Evolutionary conservation across 140 eudicot genomes (phyloP), one percentile per base, ranked within the genome.

Genomic region (Oenanthe javanica): DNA sequence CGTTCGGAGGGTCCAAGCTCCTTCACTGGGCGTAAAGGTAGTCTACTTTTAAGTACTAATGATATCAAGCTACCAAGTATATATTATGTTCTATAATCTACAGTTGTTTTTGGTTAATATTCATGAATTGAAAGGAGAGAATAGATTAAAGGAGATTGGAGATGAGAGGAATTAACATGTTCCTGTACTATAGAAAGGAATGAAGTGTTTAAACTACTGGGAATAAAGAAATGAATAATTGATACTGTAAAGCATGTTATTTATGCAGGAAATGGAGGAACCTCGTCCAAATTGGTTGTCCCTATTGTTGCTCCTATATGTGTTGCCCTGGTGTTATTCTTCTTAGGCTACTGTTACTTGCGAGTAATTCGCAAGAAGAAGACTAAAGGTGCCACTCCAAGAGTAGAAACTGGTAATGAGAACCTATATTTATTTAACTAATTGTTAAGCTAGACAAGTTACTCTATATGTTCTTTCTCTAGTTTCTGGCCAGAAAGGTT

Each of bases 181-280:
- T n/a, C 38, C n/a, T 48, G 9, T n/a, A 63, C 36, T n/a, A n/a
- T 21, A 2, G 40, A 27, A 31, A 64, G 38, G 72, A 27, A 0
- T 25, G 42, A 25, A 66, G 9, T 55, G 6, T 55, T 55, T 4
- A 55, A 55, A 54, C 91, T 7, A 59, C 21, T 11, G 1, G 12
- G 2, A 31, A 31, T 13, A 5, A 42, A 31, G 23, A 46, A 27
- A 9, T 38, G 0, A 12, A 27, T 2, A 10, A 25, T 5, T 67
- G 46, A 12, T 50, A 36, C 25, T 2, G 18, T 13, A 51, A 67
- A 74, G 10, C 16, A 43, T 82, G 38, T 36, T 77, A 67, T 18
- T 54, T 72, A 12, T 80, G 69, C 66, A 75, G 78, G 69, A 59
- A 76, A 80, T 51, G 72, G 77, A 69, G 59, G 23, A 69, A 10